Evolutionary conservation across 78 protist genomes (phyloP).

Genomic region (Emiliania huxleyi): DNA sequence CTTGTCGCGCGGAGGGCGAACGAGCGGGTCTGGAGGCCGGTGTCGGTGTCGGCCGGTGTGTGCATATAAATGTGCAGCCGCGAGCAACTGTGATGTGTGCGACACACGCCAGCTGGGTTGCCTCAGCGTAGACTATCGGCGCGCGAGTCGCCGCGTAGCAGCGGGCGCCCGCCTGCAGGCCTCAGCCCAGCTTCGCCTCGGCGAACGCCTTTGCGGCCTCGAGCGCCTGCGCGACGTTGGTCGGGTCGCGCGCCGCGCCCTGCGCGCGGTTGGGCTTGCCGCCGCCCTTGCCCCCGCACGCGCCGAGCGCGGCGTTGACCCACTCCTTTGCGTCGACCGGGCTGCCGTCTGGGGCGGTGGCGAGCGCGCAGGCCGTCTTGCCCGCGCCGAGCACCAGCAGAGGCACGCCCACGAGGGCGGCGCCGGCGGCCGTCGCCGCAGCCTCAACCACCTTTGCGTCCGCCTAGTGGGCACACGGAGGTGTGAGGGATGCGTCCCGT

Average conservation of each 20-base stretch:
- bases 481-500: too few relatives aligned
- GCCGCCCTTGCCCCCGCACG: slow-evolving; percentile 53
- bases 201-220: not conserved
- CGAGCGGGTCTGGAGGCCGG: too few relatives aligned
- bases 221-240: not conserved
- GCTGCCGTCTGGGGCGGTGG: not conserved
- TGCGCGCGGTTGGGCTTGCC: slow-evolving; percentile 38
- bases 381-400: not conserved
- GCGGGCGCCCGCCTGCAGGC: too few relatives aligned
- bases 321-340: slow-evolving; percentile 32
- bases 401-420: not conserved
- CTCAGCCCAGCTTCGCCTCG: not conserved
- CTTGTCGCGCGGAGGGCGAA: too few relatives aligned
- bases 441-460: not conserved
- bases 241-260: slow-evolving; percentile 18
- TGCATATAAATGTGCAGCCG: too few relatives aligned
- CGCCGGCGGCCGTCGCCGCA: not conserved
- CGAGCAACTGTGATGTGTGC: too few relatives aligned
- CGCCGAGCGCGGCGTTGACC: slow-evolving; percentile 28
- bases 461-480: too few relatives aligned
- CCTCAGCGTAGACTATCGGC: too few relatives aligned
- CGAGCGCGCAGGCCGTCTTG: slow-evolving; percentile 8
- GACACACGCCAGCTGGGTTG: too few relatives aligned
- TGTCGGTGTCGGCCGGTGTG: too few relatives aligned
- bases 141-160: too few relatives aligned